phyloP scores from a whole-genome alignment of 1,284 basidiomycete genomes.

The Taiwanofungus camphoratus region DNA sequence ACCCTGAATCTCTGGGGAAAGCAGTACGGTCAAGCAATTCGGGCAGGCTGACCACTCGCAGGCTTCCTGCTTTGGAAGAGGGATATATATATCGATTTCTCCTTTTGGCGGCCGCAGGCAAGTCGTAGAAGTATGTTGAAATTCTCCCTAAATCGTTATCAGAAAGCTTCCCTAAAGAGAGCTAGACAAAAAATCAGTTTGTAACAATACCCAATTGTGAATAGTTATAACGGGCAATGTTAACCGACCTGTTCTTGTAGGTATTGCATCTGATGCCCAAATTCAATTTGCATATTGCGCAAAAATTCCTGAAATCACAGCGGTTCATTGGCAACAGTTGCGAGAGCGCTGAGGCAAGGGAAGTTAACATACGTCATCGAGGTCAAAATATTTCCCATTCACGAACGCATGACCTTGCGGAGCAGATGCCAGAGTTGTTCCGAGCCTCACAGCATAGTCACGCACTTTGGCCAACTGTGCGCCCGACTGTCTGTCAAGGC shows the following conservation, averaged over 20 bases:
- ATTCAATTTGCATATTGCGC: slow-evolving; percentile 57
- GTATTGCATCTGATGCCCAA: slow-evolving; percentile 56
- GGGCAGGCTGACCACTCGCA: slow-evolving; percentile 49
- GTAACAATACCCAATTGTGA: slow-evolving; percentile 2
- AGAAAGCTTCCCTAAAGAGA: slow-evolving; percentile 58
- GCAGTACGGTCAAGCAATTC: slow-evolving; percentile 40
- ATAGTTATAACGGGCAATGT: not conserved
- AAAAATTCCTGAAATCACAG: slow-evolving; percentile 56
- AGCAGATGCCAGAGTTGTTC: slow-evolving; percentile 32
- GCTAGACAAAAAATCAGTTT: slow-evolving; percentile 30
- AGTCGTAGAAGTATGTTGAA: slow-evolving; percentile 84
- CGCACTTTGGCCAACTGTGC: slow-evolving; percentile 37
- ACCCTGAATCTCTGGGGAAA: slow-evolving; percentile 31
- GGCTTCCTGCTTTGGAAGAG: slow-evolving; percentile 33
- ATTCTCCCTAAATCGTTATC: slow-evolving; percentile 51
- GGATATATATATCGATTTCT: slow-evolving; percentile 72
- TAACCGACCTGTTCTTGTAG: slow-evolving; percentile 62
- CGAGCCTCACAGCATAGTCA: slow-evolving; percentile 51
- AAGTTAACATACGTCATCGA: slow-evolving; percentile 58
- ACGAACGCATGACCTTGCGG: slow-evolving; percentile 69
- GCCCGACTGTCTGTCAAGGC: slow-evolving; percentile 22
- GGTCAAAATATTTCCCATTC: slow-evolving; percentile 77
- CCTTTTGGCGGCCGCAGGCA: slow-evolving; percentile 63
- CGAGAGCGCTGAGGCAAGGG: not conserved
- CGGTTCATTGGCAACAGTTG: not conserved